Base-by-base conservation (phyloP, 257 asterid genomes). In the Cordia subcordata region DNA sequence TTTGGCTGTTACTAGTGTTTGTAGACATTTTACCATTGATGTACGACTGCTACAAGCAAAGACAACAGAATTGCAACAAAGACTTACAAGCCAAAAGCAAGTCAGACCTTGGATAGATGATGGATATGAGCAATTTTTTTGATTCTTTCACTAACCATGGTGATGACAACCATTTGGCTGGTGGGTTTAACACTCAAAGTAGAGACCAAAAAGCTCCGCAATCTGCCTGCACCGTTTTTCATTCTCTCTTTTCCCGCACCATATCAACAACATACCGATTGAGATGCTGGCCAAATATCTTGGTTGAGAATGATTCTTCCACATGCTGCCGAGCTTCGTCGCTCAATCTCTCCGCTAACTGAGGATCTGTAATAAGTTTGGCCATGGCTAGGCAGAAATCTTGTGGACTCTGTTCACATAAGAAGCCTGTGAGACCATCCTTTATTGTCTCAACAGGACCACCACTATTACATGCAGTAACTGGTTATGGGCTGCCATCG, bases 401-500 rank as follows among this genome's bases (percentile, higher is more conserved):
- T 46, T 38, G 62, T 1, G 96, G 91, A 62, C 20, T 77, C 53
- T 96, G 90, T 16, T 86, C 84, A 67, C 95, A 86, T 8, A 92
- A 95, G 77, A 72, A 88, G 52, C 96, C 99, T 0, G 99, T 88
- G 51, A 75, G 79, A 11, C 90, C 95, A 5, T 77, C 67, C 58
- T 73, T 85, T 55, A 93, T 62, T 0, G 95, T 73, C 91, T 93
- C 99, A 10, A 89, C 87, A 4, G 99, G 96, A 16, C 97, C 97
- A 32, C 97, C 96, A 57, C 97, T 89, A 65, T 89, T 81, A 77
- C 99, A 89, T 5, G 97, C 96, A 23, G 87, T 80, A 22, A 93
- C 97, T 0, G 99, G 99, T 70, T 93, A 64, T 79, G 62, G 6
- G 97, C 87, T 42, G 97, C 97, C 99, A 93, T 93, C 40, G 99